These are phyloP conservation scores for Erodium moschatum DNA, from an alignment of 441 rosid genomes.

Conservation along the genomic window DNA sequence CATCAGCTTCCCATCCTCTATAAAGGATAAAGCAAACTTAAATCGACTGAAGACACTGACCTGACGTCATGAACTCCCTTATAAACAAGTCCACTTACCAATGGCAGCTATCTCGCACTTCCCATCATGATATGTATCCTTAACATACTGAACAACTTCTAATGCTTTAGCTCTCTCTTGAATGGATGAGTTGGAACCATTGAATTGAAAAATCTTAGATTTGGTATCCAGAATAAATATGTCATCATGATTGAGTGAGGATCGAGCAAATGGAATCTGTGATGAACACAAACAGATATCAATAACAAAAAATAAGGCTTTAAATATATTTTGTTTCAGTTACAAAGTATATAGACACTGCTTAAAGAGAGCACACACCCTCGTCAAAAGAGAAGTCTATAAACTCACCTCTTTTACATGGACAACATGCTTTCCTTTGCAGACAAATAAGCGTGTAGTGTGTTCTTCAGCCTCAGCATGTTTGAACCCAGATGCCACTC, in stretches of 20 bases:
- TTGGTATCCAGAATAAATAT: slow-evolving; percentile 82
- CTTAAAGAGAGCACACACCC: slow-evolving; percentile 28
- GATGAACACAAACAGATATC: slow-evolving; percentile 14
- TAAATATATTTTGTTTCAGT: neutral
- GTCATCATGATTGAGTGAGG: slow-evolving; percentile 95
- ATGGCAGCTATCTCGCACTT: slow-evolving; percentile 81
- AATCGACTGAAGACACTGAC: neutral
- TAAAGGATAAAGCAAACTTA: slow-evolving; percentile 11
- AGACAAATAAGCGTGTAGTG: slow-evolving; percentile 65
- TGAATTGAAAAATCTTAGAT: slow-evolving; percentile 86
- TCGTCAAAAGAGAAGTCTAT: slow-evolving; percentile 13
- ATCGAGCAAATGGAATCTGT: slow-evolving; percentile 88
- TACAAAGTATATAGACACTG: slow-evolving; percentile 36
- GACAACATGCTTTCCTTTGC: slow-evolving; percentile 91
- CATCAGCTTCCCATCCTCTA: slow-evolving; percentile 95
- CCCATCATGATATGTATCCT: slow-evolving; percentile 94
- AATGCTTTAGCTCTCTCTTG: slow-evolving; percentile 98
- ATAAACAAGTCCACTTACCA: slow-evolving; percentile 49
- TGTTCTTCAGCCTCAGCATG: slow-evolving; percentile 71
- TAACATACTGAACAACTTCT: slow-evolving; percentile 91
- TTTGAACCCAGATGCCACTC: slow-evolving; percentile 83
- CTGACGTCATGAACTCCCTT: neutral
- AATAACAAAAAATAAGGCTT: neutral
- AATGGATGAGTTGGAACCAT: slow-evolving; percentile 90
- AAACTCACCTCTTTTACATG: slow-evolving; percentile 87